These are phyloP conservation scores for Mycena epipterygia DNA, from an alignment of 768 basidiomycete species.

Conservation along the genomic window DNA sequence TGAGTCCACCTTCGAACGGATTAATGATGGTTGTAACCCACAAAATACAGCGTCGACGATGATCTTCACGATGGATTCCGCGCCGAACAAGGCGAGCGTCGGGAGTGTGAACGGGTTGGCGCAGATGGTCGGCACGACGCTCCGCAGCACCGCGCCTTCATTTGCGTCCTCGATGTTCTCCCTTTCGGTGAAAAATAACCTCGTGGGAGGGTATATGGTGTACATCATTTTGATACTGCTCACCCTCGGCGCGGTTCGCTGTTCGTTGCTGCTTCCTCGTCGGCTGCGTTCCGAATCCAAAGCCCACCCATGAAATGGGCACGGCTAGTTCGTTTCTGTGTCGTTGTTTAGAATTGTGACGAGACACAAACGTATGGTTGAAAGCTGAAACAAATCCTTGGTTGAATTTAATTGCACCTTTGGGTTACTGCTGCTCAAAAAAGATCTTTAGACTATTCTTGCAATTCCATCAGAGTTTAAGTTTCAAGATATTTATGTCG, in stretches of 20 bases:
- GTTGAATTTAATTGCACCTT: too few species aligned
- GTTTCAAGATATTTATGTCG: too few species aligned
- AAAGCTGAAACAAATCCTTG: too few species aligned
- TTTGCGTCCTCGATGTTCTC: conserved; percentile 26
- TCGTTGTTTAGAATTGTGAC: too few species aligned
- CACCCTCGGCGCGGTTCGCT: neutral
- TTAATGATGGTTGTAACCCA: neutral
- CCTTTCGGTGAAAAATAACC: conserved; percentile 9
- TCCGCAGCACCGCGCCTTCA: conserved; percentile 20
- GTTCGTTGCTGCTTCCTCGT: conserved; percentile 1
- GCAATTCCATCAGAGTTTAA: too few species aligned
- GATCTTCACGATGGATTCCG: conserved; percentile 19
- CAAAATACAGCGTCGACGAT: conserved; percentile 3
- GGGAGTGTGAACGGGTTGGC: conserved; percentile 18
- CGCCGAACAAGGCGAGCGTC: neutral
- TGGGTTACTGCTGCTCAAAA: too few species aligned
- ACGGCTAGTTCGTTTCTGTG: too few species aligned
- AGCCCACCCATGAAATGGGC: too few species aligned
- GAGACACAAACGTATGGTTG: too few species aligned
- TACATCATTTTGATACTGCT: neutral
- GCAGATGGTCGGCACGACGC: conserved; percentile 9
- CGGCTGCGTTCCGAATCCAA: neutral
- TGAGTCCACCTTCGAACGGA: neutral
- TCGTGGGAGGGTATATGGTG: conserved; percentile 15
- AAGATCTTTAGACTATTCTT: too few species aligned